Percentiles rank a stretch among this genome's conserved stretches.
These are phyloP conservation scores for Lentinula novae-zelandiae DNA, from an alignment of 1,284 basidiomycete species.

Conservation along the genomic window DNA sequence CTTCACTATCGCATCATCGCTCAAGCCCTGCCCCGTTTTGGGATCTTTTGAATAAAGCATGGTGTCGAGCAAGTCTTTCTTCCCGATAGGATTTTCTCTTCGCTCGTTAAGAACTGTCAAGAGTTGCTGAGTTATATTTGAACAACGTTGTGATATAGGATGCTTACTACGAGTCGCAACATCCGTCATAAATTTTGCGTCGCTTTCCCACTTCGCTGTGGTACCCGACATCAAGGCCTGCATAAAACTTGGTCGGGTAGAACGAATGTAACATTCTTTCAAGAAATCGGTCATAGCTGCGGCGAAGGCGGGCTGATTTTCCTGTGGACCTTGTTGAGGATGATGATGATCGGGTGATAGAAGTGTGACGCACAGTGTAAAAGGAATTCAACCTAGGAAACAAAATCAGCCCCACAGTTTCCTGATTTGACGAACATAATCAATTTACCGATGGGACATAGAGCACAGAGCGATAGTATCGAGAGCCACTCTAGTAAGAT, in stretches of 20 bases:
- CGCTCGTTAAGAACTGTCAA: slow-evolving; percentile 35
- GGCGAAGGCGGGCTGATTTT: slow-evolving; percentile 38
- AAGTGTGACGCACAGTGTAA: slow-evolving; percentile 24
- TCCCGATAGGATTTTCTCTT: slow-evolving; percentile 32
- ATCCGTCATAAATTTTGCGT: slow-evolving; percentile 36
- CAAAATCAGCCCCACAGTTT: not conserved
- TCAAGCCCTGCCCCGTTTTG: slow-evolving; percentile 41
- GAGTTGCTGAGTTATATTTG: not conserved
- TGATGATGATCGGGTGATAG: not conserved
- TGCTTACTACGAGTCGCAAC: slow-evolving; percentile 35
- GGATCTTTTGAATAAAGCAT: slow-evolving; percentile 47
- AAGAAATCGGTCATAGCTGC: slow-evolving; percentile 41
- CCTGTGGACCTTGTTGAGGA: slow-evolving; percentile 13
- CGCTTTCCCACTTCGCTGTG: slow-evolving; percentile 36
- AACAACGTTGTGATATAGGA: not conserved
- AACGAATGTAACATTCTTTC: slow-evolving; percentile 32
- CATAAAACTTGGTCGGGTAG: slow-evolving; percentile 33
- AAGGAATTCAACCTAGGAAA: slow-evolving; percentile 35
- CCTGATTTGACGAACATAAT: not conserved
- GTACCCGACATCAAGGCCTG: slow-evolving; percentile 31
- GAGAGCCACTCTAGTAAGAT: slow-evolving; percentile 46
- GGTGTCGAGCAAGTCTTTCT: slow-evolving; percentile 42
- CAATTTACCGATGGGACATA: slow-evolving; percentile 38
- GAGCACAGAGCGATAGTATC: slow-evolving; percentile 43
- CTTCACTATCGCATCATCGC: slow-evolving; percentile 40